Conservation (phyloP, 2,329 filamentous ascomycete genomes). For the Cladosporium sp. region DNA sequence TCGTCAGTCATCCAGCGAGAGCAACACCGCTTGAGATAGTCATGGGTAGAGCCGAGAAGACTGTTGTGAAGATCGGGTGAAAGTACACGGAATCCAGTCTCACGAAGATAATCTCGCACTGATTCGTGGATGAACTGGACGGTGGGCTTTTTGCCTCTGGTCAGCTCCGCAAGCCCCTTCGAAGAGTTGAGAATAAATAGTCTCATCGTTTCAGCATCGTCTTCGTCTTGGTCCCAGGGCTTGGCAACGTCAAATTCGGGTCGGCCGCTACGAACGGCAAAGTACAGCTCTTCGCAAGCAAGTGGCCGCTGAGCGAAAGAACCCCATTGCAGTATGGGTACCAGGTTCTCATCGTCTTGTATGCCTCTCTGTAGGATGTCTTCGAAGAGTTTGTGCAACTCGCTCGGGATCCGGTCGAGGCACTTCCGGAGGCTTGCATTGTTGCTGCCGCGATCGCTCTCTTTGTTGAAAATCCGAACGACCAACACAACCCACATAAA, state of each 20-base stretch:
- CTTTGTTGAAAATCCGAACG: conserved; percentile 17
- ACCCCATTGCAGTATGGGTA: conserved; percentile 57
- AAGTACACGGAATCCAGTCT: background rate
- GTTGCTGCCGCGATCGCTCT: conserved; percentile 12
- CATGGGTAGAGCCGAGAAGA: background rate
- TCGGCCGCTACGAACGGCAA: conserved; percentile 37
- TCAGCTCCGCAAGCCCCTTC: conserved; percentile 54
- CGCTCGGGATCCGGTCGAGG: conserved; percentile 10
- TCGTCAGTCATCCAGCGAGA: background rate
- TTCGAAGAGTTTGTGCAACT: conserved; percentile 15
- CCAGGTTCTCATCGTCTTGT: background rate
- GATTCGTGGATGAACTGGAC: conserved; percentile 61
- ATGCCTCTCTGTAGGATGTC: conserved; percentile 17
- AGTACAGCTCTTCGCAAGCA: conserved; percentile 49
- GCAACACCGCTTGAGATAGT: background rate
- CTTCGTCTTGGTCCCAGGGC: background rate
- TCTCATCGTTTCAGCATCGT: conserved; percentile 36
- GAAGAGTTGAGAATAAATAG: conserved; percentile 47
- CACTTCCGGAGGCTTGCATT: background rate
- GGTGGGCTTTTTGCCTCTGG: conserved; percentile 32
- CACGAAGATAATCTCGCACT: conserved; percentile 34
- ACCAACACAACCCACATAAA: conserved; percentile 25
- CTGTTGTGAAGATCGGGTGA: background rate
- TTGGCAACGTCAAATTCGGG: conserved; percentile 10
- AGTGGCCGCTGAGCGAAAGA: conserved; percentile 53